Evolutionary conservation across 2,329 filamentous ascomycete species (phyloP), one percentile per base, ranked within the genome.

Genomic region (Botrytis porri): DNA sequence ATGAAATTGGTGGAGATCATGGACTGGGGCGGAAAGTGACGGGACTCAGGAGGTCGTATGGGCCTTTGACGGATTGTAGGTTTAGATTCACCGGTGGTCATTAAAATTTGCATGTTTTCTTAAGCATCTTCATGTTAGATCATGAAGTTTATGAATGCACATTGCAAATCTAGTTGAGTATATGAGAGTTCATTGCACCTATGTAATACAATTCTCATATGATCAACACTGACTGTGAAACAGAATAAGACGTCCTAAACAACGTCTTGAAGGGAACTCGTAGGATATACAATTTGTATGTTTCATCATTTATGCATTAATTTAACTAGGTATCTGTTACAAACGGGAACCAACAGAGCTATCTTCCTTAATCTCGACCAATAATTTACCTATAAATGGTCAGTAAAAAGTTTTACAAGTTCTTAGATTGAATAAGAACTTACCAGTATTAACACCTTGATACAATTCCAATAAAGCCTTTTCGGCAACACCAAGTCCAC

Each of bases 391-490:
- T 80, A 20, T 25, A 3, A n/a, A 48, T 18, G 67, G 66, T 70
- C 20, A 72, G 57, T 43, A 37, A 14, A 20, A 22, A 54, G n/a
- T 14, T 45, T 32, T 22, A 37, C 61, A 41, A 18, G 41, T 3
- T 20, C 25, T 29, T 16, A 45, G 37, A 41, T 18, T 32, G 29
- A 69, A 59, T 14, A 37, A 54, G 22, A 29, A 77, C 75, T 67
- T 86, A 83, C 92, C 92, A 16, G 87, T 93, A 80, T 95, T 95
- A 25, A 85, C 83, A 59, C 92, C 92, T 66, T 88, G 84, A 80
- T 90, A 94, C 72, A 95, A 81, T 74, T 88, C 86, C 20, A 88
- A 81, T 70, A 94, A 84, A 0, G 87, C 90, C 76, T 88, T 82
- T 73, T 92, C 90, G 2, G 91, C 90, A 51, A 85, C 85, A 73